phyloP scores from a whole-genome alignment of 176 grass and related monocot genomes.

The Bonia amplexicaulis region DNA sequence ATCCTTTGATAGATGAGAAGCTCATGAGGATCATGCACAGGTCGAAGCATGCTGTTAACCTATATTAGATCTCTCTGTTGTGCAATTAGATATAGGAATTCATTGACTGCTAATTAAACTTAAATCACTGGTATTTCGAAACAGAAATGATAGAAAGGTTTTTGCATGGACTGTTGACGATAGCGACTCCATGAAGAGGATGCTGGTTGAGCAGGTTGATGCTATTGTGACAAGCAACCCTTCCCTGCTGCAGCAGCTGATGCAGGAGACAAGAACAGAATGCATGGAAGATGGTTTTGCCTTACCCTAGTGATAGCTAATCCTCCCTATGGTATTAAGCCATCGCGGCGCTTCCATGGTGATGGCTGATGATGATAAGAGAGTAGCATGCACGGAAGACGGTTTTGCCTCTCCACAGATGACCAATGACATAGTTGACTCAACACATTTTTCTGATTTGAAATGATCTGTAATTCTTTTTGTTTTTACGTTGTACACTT shows the following conservation, averaged over 20 bases:
- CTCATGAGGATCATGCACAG: constrained; percentile 56
- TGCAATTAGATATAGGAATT: not conserved
- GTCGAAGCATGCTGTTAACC: constrained; percentile 3
- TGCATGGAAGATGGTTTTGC: constrained; percentile 68
- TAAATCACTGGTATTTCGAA: not conserved
- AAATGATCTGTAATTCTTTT: not conserved
- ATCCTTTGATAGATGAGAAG: constrained; percentile 60
- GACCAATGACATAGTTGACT: not conserved
- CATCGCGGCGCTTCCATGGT: constrained; percentile 12
- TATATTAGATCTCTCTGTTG: not conserved
- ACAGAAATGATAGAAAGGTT: constrained; percentile 68
- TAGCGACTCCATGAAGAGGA: constrained; percentile 62
- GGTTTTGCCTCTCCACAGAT: constrained; percentile 25
- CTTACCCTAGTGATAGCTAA: constrained; percentile 40
- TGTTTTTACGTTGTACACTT: not conserved
- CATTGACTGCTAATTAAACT: not conserved
- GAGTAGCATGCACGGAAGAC: constrained; percentile 23
- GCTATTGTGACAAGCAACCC: constrained; percentile 86
- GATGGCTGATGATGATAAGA: not conserved
- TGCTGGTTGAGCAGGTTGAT: constrained; percentile 71
- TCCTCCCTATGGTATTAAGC: not conserved
- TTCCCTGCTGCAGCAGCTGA: constrained; percentile 55
- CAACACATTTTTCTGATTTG: not conserved
- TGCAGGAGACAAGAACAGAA: constrained; percentile 61
- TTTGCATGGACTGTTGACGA: constrained; percentile 96